Conservation (phyloP, 495 filamentous ascomycete species). For the Neurospora sp. region DNA sequence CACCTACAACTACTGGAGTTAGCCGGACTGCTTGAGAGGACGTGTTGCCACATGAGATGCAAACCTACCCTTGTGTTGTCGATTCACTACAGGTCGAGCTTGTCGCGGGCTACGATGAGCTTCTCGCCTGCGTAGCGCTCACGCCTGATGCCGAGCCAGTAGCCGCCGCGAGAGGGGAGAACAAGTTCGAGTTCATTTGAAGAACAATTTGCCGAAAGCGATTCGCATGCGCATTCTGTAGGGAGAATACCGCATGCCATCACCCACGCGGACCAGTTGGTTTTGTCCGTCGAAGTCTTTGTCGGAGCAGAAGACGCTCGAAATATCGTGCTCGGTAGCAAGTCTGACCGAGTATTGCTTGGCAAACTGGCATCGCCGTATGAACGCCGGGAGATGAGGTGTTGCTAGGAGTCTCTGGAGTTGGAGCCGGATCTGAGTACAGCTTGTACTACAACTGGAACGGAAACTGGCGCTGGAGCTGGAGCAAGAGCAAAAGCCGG, state of each 20-base stretch:
- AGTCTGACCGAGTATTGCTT: not conserved
- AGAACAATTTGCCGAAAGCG: constrained; percentile 43
- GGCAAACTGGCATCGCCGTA: not conserved
- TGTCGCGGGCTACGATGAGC: constrained; percentile 83
- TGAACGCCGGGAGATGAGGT: not conserved
- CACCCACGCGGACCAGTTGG: not conserved
- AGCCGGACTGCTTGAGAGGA: not conserved
- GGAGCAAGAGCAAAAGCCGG: not conserved
- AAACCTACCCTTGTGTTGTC: not conserved
- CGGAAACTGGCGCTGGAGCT: not conserved
- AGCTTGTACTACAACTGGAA: not conserved
- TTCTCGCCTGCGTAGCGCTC: constrained; percentile 74
- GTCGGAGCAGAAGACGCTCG: constrained; percentile 66
- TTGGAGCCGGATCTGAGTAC: not conserved
- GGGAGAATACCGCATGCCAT: not conserved
- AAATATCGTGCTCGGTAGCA: not conserved
- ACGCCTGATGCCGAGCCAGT: constrained; percentile 67
- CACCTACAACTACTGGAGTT: not conserved
- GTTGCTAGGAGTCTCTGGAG: not conserved
- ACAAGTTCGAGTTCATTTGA: constrained; percentile 16
- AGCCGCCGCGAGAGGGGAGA: constrained; percentile 61
- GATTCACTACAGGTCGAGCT: constrained; percentile 52
- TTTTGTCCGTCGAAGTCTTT: constrained; percentile 58
- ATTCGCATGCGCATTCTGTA: constrained; percentile 38
- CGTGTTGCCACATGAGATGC: not conserved